Percentiles rank a stretch among this genome's conserved stretches.
These are phyloP conservation scores for Eucalyptus lansdowneana DNA, from an alignment of 345 rosid genomes.

Conservation along the genomic window DNA sequence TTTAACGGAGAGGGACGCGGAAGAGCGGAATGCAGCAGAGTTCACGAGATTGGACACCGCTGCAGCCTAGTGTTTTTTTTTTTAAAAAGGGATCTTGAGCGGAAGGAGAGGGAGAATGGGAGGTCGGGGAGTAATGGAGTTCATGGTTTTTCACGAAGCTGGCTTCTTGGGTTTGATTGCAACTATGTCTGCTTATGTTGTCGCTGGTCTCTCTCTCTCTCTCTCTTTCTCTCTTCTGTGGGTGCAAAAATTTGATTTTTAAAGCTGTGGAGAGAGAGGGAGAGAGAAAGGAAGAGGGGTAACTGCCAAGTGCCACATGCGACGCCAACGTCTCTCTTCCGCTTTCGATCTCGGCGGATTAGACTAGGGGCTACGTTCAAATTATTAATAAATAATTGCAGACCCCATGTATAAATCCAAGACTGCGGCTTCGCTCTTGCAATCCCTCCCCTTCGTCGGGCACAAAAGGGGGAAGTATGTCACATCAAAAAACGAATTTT, in stretches of 20 bases:
- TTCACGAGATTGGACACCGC: neutral
- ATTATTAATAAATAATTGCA: conserved; percentile 15
- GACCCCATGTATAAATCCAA: neutral
- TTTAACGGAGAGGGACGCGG: neutral
- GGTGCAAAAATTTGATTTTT: conserved; percentile 19
- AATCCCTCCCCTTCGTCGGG: neutral
- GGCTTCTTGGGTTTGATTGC: neutral
- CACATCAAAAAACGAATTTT: rapidly evolving
- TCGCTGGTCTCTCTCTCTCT: no score
- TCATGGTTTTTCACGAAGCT: neutral
- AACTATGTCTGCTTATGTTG: neutral
- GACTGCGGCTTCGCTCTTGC: neutral
- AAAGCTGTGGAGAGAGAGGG: conserved; percentile 3
- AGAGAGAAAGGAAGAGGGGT: neutral
- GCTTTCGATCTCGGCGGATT: neutral
- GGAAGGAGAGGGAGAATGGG: neutral
- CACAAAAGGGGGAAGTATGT: neutral
- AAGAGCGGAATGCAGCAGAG: neutral
- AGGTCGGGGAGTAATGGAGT: neutral
- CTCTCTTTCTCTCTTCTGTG: neutral
- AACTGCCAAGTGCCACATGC: conserved; percentile 10
- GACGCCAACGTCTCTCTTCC: conserved; percentile 37
- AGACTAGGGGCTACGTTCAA: conserved; percentile 22
- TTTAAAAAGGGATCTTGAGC: neutral
- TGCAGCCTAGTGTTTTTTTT: neutral